Base-by-base conservation (phyloP, 2,329 filamentous ascomycete species). In the Nigrograna mackinnonii region DNA sequence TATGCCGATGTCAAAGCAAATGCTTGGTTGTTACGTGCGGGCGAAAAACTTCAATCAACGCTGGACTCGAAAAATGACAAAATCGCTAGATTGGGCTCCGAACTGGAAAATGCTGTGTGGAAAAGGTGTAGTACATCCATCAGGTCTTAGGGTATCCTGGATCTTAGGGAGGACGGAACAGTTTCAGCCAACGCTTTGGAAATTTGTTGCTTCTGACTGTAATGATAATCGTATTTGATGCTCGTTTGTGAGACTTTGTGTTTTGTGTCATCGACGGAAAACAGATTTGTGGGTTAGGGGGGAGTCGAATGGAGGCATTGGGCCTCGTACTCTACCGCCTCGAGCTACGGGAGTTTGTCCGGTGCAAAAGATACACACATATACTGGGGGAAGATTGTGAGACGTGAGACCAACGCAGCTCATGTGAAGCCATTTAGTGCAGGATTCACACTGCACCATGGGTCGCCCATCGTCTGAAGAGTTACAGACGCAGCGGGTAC, bases 381-480 rank as follows among this genome's bases (percentile, higher is more conserved):
- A 71, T 4, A 70, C 66, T 1, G 64, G 55, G 5, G 68, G 68
- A 65, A 77, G 63, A 39, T 71, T 73, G 26, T 72, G 69, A 14
- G 69, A 62, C 42, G 77, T 73, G 13, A 83, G 61, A 2, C 80
- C 79, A 17, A 83, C 72, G 52, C 82, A 85, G 41, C 71, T 71
- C 22, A 77, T 77, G 54, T 85, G 82, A 21, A 82, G 68, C 77
- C 79, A 85, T 52, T 83, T 81, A n/a, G 71, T 77, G 66, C 82
- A 85, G 18, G 77, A 79, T 60, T 81, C 78, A 65, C 82, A 85
- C 68, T 83, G 80, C 35, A 85, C 75, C 76, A 85, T 80, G 21
- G 78, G 60, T 51, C 76, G 74, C 17, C 76, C 78, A 40, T 76
- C 79, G 30, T 79, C 75, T 38, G 72, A 67, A 13, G 75, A 73